Evolutionary conservation across 1,284 basidiomycete species (phyloP).

Genomic region (Pseudozyma pruni): DNA sequence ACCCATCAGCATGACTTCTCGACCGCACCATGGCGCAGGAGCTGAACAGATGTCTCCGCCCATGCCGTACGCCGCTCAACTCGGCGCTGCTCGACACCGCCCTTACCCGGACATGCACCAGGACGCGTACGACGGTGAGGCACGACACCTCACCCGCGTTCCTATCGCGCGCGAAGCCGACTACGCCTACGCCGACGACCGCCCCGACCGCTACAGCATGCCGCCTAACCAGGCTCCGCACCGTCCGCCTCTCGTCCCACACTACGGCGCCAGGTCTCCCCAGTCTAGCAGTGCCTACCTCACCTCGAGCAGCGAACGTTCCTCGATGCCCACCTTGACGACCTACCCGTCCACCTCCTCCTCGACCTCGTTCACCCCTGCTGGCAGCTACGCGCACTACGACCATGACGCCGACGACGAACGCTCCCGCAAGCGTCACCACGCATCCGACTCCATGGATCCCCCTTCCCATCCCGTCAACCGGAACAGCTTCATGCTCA

Average conservation of each 20-base stretch:
- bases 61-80: slow-evolving; percentile 10
- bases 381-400: slow-evolving; percentile 17
- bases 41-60: slow-evolving; percentile 24
- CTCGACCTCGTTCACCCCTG: slow-evolving; percentile 15
- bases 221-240: slow-evolving; percentile 10
- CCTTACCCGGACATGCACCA: slow-evolving; percentile 22
- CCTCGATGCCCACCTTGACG: slow-evolving; percentile 23
- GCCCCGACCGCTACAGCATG: slow-evolving; percentile 21
- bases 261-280: slow-evolving; percentile 17
- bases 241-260: slow-evolving; percentile 17
- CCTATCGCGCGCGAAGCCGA: slow-evolving; percentile 23
- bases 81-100: slow-evolving; percentile 17
- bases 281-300: slow-evolving; percentile 21
- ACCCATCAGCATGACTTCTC: slow-evolving; percentile 17
- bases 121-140: slow-evolving; percentile 23
- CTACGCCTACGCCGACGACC: slow-evolving; percentile 22
- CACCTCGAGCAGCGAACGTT: slow-evolving; percentile 33
- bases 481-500: slow-evolving; percentile 9
- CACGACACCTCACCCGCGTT: slow-evolving; percentile 15
- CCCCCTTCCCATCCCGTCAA: not conserved
- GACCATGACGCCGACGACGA: slow-evolving; percentile 44
- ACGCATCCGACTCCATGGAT: slow-evolving; percentile 7
- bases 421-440: slow-evolving; percentile 26
- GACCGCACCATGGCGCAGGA: slow-evolving; percentile 6
- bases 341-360: slow-evolving; percentile 28